Percentiles rank a stretch among this genome's conserved stretches.
Evolutionary conservation across 2,329 filamentous ascomycete species (phyloP).

Genomic region (Simplicillium sp.): DNA sequence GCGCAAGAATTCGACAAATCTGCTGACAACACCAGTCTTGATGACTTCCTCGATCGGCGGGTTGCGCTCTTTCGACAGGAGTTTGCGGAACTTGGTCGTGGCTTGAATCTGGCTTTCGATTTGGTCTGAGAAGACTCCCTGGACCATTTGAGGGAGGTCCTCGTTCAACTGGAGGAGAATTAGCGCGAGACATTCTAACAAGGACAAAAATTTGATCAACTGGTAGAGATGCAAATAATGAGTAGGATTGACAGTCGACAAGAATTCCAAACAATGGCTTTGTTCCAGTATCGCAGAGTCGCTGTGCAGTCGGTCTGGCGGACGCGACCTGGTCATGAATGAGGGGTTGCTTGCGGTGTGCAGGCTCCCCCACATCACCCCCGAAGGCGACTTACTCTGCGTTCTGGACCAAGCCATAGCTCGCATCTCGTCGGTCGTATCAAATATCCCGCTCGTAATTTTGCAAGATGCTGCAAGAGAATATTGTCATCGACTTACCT

Average conservation of each 20-base stretch:
- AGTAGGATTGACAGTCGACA: background rate
- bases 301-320: too few relatives aligned
- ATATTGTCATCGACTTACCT: slow-evolving; percentile 49
- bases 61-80: slow-evolving; percentile 97
- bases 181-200: too few relatives aligned
- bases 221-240: slow-evolving; percentile 7
- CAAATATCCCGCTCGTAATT: background rate
- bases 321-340: background rate
- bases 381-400: too few relatives aligned
- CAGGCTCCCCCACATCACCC: slow-evolving; percentile 1
- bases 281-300: background rate
- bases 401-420: background rate
- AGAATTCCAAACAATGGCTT: background rate
- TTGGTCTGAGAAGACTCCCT: slow-evolving; percentile 96
- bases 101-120: slow-evolving; percentile 96
- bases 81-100: slow-evolving; percentile 96
- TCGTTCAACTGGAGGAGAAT: slow-evolving; percentile 66
- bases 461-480: background rate
- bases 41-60: slow-evolving; percentile 98
- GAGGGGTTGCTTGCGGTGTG: slow-evolving; percentile 1
- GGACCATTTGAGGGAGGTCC: slow-evolving; percentile 96
- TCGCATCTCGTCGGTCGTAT: background rate
- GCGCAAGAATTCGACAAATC: slow-evolving; percentile 96
- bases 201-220: slow-evolving; percentile 10
- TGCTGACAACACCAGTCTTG: slow-evolving; percentile 93